Evolutionary conservation across 306 rosid genomes (phyloP).

Genomic region (Quercus suber): DNA sequence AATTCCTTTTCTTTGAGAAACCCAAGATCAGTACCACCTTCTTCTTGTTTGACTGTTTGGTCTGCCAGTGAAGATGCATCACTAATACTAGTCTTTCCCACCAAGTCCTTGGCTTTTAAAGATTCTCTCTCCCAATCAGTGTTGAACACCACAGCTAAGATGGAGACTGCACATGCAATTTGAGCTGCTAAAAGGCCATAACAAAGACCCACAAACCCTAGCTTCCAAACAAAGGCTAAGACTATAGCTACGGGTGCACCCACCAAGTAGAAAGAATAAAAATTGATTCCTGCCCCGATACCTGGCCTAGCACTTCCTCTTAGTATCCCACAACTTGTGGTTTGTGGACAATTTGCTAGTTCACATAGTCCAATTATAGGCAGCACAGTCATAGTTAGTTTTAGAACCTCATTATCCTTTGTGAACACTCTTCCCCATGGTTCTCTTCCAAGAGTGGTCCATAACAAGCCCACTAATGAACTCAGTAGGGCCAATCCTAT

Average conservation of each 20-base stretch:
- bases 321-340: constrained; percentile 61
- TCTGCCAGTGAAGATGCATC: constrained; percentile 1
- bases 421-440: constrained; percentile 64
- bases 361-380: constrained; percentile 69
- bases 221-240: constrained; percentile 44
- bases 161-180: constrained; percentile 50
- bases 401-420: constrained; percentile 44
- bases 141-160: constrained; percentile 42
- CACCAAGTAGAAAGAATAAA: constrained; percentile 61
- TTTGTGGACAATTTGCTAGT: constrained; percentile 66
- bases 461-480: constrained; percentile 43
- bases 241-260: constrained; percentile 62
- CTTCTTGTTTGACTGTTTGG: constrained; percentile 33
- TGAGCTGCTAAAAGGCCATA: constrained; percentile 70
- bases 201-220: constrained; percentile 65
- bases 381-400: constrained; percentile 43
- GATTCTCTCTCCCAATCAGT: constrained; percentile 74
- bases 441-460: constrained; percentile 56
- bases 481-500: constrained; percentile 43
- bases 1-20: constrained; percentile 26
- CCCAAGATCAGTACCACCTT: constrained; percentile 21
- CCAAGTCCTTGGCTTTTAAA: constrained; percentile 51
- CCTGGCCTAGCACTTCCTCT: constrained; percentile 80
- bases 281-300: constrained; percentile 54
- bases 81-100: constrained; percentile 29